phyloP scores from a whole-genome alignment of 768 basidiomycete species.

The Russula sp. region DNA sequence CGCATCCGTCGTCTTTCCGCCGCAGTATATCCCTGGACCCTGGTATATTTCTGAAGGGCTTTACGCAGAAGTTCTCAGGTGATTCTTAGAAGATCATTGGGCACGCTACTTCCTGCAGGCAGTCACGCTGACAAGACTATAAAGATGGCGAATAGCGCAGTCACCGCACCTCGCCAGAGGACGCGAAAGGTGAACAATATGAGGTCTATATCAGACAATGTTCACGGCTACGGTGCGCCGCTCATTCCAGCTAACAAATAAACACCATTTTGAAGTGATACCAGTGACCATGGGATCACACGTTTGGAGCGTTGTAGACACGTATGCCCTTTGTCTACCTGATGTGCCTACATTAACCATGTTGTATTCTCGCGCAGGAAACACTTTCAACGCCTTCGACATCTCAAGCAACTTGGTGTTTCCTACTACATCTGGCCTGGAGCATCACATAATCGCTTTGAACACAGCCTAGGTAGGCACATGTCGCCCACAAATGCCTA shows the following conservation, averaged over 20 bases:
- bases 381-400: constrained; percentile 72
- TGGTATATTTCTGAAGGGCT: background rate
- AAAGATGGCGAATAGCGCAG: background rate
- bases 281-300: constrained; percentile 26
- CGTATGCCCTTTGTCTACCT: constrained; percentile 40
- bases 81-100: constrained; percentile 2
- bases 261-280: background rate
- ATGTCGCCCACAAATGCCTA: background rate
- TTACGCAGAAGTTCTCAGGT: background rate
- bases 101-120: constrained; percentile 13
- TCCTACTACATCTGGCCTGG: constrained; percentile 72
- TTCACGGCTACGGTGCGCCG: constrained; percentile 14
- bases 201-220: constrained; percentile 15
- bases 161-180: background rate
- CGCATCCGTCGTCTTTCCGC: background rate
- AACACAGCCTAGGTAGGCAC: constrained; percentile 67
- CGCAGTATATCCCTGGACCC: background rate
- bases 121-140: constrained; percentile 5
- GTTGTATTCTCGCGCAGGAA: constrained; percentile 34
- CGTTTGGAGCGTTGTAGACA: constrained; percentile 56
- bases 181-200: background rate
- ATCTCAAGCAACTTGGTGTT: constrained; percentile 76
- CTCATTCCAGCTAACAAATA: background rate
- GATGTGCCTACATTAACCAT: background rate
- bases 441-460: constrained; percentile 77